A percentile compares a stretch with the other conserved stretches of the same genome.
Conservation (phyloP, 192 early-diverging fungal genomes). For the Linnemannia zychae region DNA sequence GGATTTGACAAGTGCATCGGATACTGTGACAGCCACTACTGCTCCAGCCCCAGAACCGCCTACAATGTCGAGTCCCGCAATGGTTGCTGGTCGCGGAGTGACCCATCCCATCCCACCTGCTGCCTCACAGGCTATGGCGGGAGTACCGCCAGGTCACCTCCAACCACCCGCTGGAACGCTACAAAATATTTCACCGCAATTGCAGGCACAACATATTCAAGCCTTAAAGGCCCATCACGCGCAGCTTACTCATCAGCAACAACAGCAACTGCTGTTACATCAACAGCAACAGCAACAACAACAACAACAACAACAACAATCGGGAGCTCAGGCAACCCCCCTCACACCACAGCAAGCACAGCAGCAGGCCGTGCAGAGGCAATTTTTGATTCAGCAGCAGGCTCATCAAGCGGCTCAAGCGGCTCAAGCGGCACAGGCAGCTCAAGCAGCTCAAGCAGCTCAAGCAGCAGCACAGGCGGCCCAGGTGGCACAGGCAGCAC, state of each 20-base stretch:
- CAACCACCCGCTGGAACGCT: neutral
- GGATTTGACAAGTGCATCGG: neutral
- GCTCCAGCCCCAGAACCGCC: neutral
- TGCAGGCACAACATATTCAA: conserved; percentile 3
- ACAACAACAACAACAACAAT: conserved; percentile 15
- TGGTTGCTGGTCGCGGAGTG: neutral
- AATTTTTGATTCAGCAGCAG: conserved; percentile 7
- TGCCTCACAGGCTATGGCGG: neutral
- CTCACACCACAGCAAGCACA: conserved; percentile 20
- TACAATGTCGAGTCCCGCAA: neutral
- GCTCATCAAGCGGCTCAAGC: neutral
- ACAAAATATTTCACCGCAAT: conserved; percentile 2
- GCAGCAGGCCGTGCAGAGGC: conserved; percentile 16
- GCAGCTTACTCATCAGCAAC: neutral
- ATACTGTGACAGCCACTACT: neutral
- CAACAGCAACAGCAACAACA: conserved; percentile 16
- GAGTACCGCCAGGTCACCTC: neutral
- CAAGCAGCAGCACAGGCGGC: conserved; percentile 8
- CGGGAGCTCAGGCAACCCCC: neutral
- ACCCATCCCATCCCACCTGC: neutral
- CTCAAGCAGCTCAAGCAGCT: neutral
- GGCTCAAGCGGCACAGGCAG: neutral
- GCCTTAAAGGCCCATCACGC: conserved; percentile 2
- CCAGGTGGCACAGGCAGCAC: neutral
- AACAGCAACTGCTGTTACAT: neutral